Evolutionary conservation across 2,329 filamentous ascomycete genomes (phyloP), one percentile per base, ranked within the genome.

Genomic region (Trichoderma koningii): DNA sequence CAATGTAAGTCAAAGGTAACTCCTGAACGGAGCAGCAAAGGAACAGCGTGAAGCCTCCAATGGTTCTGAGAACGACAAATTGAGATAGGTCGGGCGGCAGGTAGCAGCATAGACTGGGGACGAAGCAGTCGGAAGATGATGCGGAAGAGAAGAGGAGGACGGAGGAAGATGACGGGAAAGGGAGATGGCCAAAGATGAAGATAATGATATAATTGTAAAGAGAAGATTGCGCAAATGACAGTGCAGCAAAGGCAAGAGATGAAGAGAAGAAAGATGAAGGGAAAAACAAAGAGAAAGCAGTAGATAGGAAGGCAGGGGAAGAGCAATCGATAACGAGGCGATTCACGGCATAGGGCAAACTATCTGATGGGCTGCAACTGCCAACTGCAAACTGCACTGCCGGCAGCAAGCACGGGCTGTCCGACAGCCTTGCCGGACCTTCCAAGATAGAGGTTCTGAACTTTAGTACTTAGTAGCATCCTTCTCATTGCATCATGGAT

Each of bases 401-500:
- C 34, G 12, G 7, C 34, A 1, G 34, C 34, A 12, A 38, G 10
- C 34, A 38, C 34, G 21, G 21, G 21, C 34, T 12, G 34, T 38
- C 10, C 34, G 12, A 9, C 34, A 38, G 34, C 34, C 34, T 38
- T 38, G 34, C 34, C 10, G 10, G 12, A 38, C 34, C 34, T 38
- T 38, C 34, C 34, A 30, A 30, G 21, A 23, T 23, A 23, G 21
- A 23, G 21, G 21, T 23, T 23, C 21, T 23, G 21, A 23, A 23
- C 21, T 23, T 23, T 23, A 23, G 21, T 23, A n/a, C n/a, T n/a
- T n/a, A 23, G 21, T 52, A 52, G 23, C 23, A 34, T 63, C 47
- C 59, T 47, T 63, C 59, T 53, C 59, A 38, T 63, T 45, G 26
- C 56, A 26, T 62, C 53, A 51, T 64, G 62, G 42, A 50, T 59